Percentiles rank a stretch among this genome's conserved stretches.
These are phyloP conservation scores for Micractinium conductrix DNA, from an alignment of 139 green algal genomes.

Conservation along the genomic window DNA sequence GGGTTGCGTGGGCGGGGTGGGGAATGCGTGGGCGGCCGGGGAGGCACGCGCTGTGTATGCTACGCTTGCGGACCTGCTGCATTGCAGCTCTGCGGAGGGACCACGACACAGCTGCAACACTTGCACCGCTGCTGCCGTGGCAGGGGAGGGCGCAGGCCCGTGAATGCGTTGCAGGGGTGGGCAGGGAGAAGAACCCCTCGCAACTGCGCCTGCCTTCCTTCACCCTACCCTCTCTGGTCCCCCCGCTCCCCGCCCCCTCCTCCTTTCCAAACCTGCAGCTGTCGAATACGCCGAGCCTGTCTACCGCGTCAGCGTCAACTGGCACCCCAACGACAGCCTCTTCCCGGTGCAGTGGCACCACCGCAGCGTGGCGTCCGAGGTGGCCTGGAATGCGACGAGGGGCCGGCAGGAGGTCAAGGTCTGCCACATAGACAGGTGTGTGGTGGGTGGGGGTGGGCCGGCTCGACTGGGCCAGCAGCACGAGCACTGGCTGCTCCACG, in stretches of 20 bases:
- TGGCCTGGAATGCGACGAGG: constrained; percentile 37
- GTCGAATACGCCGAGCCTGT: constrained; percentile 46
- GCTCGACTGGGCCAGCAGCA: too few relatives aligned
- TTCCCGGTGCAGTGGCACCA: constrained; percentile 45
- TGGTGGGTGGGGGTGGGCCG: too few relatives aligned
- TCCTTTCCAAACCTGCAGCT: not conserved
- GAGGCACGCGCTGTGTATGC: not conserved
- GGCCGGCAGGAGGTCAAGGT: constrained; percentile 52
- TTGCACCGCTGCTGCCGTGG: not conserved
- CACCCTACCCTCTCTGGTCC: not conserved
- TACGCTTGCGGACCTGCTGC: too few relatives aligned
- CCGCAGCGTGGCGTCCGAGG: not conserved
- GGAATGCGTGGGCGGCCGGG: not conserved
- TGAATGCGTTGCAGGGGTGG: not conserved
- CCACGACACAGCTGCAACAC: too few relatives aligned
- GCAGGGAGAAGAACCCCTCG: not conserved
- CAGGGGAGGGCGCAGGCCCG: not conserved
- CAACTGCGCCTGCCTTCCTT: not conserved
- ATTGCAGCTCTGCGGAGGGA: too few relatives aligned
- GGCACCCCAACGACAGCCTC: constrained; percentile 33
- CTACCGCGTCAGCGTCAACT: constrained; percentile 31
- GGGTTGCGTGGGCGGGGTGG: not conserved
- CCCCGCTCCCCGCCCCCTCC: not conserved
- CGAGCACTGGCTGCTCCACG: too few relatives aligned
- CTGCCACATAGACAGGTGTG: constrained; percentile 31